Evolutionary conservation across 2,329 filamentous ascomycete species (phyloP), one percentile per base, ranked within the genome.

Genomic region (Rutstroemia sp.): DNA sequence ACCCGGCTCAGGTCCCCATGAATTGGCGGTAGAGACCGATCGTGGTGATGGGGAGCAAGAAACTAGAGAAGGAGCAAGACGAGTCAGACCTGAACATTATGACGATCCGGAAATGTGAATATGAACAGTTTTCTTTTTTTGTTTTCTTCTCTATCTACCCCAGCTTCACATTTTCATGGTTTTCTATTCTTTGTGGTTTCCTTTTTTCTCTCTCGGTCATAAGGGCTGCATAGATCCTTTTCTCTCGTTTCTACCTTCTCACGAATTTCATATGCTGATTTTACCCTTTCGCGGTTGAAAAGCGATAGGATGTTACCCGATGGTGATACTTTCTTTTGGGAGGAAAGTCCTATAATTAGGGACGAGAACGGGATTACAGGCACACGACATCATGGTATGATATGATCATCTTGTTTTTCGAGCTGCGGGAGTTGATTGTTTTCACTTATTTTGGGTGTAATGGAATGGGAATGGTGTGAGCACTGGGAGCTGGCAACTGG

Each of bases 101-200:
- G 42, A 53, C 14, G 42, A 53, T 25, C 42, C 42, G 42, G 40
- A 53, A 53, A 48, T 53, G 42, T 48, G 51, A 53, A 53, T 48
- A 53, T 25, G 34, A 44, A 53, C 34, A 47, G 23, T 47, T 36
- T 38, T 53, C 16, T 53, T 38, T 48, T 48, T 17, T 17, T 25
- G 21, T 52, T 30, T 48, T 48, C 9, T 16, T n/a, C 21, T 36
- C 21, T 45, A 19, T 19, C 48, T 36, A 30, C 23, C 19, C 38
- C 7, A 52, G 5, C 2, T 8, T 46, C 12, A n/a, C 4, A 5
- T 12, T 27, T 17, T 14, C 5, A 12, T 16, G 23, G 5, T 4
- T 8, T n/a, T 16, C 3, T 14, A 23, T 8, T 4, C 3, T 17
- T 42, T 19, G 7, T 19, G 16, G n/a, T 19, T 8, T 1, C 19